Base-by-base conservation (phyloP, 352 stramenopile species). In the Globisporangium cederbergense region DNA sequence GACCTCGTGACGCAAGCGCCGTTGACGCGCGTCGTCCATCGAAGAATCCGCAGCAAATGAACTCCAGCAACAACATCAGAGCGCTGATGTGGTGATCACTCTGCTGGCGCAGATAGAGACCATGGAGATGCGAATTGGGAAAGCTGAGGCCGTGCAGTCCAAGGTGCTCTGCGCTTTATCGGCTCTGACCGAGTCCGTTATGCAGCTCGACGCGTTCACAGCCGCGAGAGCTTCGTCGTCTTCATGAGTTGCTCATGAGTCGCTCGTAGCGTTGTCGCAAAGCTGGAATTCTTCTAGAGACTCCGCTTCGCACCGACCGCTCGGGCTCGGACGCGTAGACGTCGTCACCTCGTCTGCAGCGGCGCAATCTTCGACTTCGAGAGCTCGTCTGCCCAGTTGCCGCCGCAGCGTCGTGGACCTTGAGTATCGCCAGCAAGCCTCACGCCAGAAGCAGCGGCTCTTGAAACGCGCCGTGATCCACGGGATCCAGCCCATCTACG, bases 191-290 rank as follows among this genome's bases (percentile, higher is more conserved):
- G 6, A 28, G 32, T 64, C 34, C 5, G 11, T 64, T 25, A 4
- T n/a, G 46, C 58, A 64, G 16, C 36, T 64, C 20, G 46, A 58
- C 20, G 58, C 20, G 20, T 34, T 64, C 16, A 61, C 40, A 11
- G 20, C 16, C 16, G 14, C 10, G 38, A 50, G n/a, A 36, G 25
- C 25, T 3, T 56, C 16, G 8, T 42, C 49, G 10, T 25, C 47
- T 54, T 54, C 47, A 34, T 6, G 30, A 32, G 47, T 11, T 16
- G 22, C 20, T 22, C 11, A 20, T 18, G 20, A 14, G 20, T 2
- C 20, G 13, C 22, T 28, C 22, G 49, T 56, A 13, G 13, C 5
- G 28, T 16, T 9, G 30, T 28, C 18, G 18, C 51, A 43, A 18
- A 18, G 30, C 25, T 42, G 11, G 51, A 20, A 18, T 58, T 30